phyloP scores from a whole-genome alignment of 2,329 filamentous ascomycete genomes.

The Ceratocystis huliohia region DNA sequence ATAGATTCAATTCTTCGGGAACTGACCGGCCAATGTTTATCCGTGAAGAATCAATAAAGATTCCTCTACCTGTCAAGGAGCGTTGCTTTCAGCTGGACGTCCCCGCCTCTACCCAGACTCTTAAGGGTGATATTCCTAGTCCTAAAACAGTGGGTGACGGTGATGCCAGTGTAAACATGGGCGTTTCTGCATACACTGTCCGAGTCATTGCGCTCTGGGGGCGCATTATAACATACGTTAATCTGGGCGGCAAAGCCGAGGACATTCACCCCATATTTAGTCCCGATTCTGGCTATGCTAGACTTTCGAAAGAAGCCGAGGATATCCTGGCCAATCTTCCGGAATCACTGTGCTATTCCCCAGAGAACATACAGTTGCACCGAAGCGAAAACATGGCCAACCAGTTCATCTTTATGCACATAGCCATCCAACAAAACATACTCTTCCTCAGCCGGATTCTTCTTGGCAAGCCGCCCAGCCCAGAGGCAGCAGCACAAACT shows the following conservation, averaged over 20 bases:
- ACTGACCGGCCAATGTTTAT: constrained; percentile 87
- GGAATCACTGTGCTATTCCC: constrained; percentile 55
- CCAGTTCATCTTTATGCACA: constrained; percentile 85
- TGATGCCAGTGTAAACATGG: constrained; percentile 63
- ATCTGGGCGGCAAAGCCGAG: constrained; percentile 71
- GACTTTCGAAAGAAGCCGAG: constrained; percentile 57
- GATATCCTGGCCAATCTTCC: constrained; percentile 60
- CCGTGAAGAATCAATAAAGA: constrained; percentile 74
- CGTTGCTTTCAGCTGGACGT: constrained; percentile 84
- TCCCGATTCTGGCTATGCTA: constrained; percentile 60
- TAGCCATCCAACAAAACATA: constrained; percentile 77
- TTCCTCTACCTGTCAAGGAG: constrained; percentile 84
- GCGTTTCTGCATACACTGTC: constrained; percentile 82
- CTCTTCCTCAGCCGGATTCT: constrained; percentile 65
- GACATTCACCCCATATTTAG: constrained; percentile 73
- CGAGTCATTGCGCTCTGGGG: constrained; percentile 81
- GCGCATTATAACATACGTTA: constrained; percentile 75
- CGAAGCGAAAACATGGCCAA: constrained; percentile 75
- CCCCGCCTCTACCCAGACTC: constrained; percentile 69
- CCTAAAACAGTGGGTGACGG: constrained; percentile 50
- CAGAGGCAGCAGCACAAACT: constrained; percentile 37
- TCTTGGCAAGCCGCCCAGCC: constrained; percentile 34
- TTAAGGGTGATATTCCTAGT: constrained; percentile 58
- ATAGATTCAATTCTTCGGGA: constrained; percentile 91
- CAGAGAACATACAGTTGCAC: constrained; percentile 74